These are phyloP conservation scores for Dissophora ornata DNA, from an alignment of 192 early-diverging fungal genomes.

Conservation along the genomic window DNA sequence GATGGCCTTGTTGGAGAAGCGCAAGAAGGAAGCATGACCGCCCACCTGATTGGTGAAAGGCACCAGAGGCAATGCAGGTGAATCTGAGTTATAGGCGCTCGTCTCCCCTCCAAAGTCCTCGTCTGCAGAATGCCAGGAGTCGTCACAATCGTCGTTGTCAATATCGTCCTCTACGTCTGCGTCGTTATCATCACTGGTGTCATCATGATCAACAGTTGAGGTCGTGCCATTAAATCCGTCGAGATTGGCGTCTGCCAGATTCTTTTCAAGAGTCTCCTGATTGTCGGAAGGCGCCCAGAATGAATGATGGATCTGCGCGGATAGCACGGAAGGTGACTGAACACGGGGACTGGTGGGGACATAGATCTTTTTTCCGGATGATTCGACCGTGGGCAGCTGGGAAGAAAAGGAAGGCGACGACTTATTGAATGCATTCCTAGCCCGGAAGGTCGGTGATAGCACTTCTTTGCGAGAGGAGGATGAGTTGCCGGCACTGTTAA, in stretches of 20 bases:
- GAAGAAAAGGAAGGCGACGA: slow-evolving; percentile 27
- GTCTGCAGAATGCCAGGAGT: slow-evolving; percentile 48
- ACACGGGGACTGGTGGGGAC: slow-evolving; percentile 36
- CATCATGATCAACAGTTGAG: slow-evolving; percentile 1
- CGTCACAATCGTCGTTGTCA: slow-evolving; percentile 32
- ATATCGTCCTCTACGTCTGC: slow-evolving; percentile 9
- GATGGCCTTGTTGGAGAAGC: slow-evolving; percentile 96
- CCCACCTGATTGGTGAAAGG: slow-evolving; percentile 93
- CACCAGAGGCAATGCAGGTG: slow-evolving; percentile 74
- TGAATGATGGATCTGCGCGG: slow-evolving; percentile 42
- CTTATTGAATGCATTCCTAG: slow-evolving; percentile 24
- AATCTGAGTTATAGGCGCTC: slow-evolving; percentile 54
- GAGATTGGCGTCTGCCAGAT: neutral
- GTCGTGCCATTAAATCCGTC: neutral
- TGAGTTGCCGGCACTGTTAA: slow-evolving; percentile 28
- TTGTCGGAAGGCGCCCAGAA: slow-evolving; percentile 23
- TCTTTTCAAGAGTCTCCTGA: neutral
- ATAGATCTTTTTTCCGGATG: slow-evolving; percentile 30
- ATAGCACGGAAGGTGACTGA: slow-evolving; percentile 40
- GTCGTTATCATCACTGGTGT: neutral
- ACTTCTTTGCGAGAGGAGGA: slow-evolving; percentile 30
- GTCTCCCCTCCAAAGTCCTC: slow-evolving; percentile 52
- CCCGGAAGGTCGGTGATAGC: slow-evolving; percentile 48
- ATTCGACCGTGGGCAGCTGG: slow-evolving; percentile 38
- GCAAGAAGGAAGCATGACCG: slow-evolving; percentile 95